Conservation (phyloP, 2,329 filamentous ascomycete species). For the Alternaria arborescens region DNA sequence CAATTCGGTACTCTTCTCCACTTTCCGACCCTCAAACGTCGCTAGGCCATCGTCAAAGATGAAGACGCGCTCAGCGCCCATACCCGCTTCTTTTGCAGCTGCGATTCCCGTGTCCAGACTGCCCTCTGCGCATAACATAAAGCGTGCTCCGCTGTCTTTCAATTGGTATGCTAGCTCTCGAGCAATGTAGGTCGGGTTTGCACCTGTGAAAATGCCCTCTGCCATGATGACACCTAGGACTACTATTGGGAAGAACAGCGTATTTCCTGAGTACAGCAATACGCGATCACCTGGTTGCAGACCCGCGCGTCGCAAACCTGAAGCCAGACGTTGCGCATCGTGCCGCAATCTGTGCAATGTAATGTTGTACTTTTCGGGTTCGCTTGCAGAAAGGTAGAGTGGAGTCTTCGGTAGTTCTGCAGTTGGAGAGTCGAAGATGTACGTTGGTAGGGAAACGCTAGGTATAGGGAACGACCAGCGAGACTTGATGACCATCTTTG, state of each 20-base stretch:
- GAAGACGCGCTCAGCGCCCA: conserved; percentile 67
- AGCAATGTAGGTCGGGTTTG: conserved; percentile 72
- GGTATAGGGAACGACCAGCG: conserved; percentile 59
- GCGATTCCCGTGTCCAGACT: conserved; percentile 71
- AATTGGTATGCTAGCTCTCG: conserved; percentile 80
- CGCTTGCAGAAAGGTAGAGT: conserved; percentile 69
- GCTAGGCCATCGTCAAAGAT: conserved; percentile 66
- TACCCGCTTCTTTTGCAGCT: conserved; percentile 67
- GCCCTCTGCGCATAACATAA: conserved; percentile 70
- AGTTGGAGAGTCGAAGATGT: conserved; percentile 61
- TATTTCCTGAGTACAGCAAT: conserved; percentile 77
- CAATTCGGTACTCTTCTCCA: conserved; percentile 48
- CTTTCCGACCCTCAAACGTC: conserved; percentile 55
- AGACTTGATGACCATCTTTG: conserved; percentile 62
- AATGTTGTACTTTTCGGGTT: conserved; percentile 72
- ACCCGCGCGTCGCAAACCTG: conserved; percentile 71
- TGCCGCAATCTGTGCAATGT: conserved; percentile 71
- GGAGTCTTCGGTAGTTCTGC: conserved; percentile 57
- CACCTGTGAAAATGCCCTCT: conserved; percentile 79
- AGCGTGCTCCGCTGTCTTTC: conserved; percentile 72
- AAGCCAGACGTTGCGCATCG: conserved; percentile 75
- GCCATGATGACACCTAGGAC: conserved; percentile 80
- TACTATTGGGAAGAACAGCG: conserved; percentile 74
- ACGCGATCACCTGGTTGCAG: conserved; percentile 73
- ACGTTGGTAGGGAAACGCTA: conserved; percentile 55